Conservation (phyloP, 2,329 filamentous ascomycete species). For the Colletotrichum caudatum region DNA sequence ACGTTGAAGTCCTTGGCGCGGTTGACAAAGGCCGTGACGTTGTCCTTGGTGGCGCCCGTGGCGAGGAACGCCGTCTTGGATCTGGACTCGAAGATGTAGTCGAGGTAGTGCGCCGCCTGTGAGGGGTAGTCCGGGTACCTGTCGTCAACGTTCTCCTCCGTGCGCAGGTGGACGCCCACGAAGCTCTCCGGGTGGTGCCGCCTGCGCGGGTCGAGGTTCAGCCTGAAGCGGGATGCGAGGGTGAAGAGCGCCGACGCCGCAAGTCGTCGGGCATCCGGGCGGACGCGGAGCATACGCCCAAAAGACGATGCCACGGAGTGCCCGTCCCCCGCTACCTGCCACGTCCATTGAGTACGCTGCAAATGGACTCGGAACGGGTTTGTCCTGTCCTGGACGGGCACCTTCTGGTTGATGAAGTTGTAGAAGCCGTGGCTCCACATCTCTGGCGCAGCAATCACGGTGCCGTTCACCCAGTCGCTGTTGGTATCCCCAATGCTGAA, state of each 20-base stretch:
- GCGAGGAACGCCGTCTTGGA: conserved; percentile 57
- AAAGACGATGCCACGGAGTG: conserved; percentile 50
- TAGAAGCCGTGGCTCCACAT: conserved; percentile 45
- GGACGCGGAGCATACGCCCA: conserved; percentile 54
- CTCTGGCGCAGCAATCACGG: conserved; percentile 45
- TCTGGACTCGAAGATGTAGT: conserved; percentile 46
- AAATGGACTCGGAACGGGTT: conserved; percentile 52
- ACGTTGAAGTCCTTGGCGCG: conserved; percentile 53
- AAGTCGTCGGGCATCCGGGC: conserved; percentile 50
- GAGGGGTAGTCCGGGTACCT: conserved; percentile 49
- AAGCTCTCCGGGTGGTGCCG: conserved; percentile 46
- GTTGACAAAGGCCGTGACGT: conserved; percentile 52
- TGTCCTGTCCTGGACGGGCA: conserved; percentile 46
- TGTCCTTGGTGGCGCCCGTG: conserved; percentile 52
- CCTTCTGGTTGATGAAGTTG: conserved; percentile 45
- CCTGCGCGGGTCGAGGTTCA: conserved; percentile 46
- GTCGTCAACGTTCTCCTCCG: conserved; percentile 48
- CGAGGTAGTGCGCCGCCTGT: conserved; percentile 50
- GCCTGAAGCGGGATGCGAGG: conserved; percentile 46
- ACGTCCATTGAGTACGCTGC: conserved; percentile 47
- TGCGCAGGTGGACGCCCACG: conserved; percentile 53
- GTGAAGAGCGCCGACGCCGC: conserved; percentile 52
- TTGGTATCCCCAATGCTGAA: conserved; percentile 45
- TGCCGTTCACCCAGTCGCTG: conserved; percentile 43
- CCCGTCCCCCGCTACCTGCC: conserved; percentile 49